These are phyloP conservation scores for Spergularia marina DNA, from an alignment of 148 eudicot species.

Conservation along the genomic window DNA sequence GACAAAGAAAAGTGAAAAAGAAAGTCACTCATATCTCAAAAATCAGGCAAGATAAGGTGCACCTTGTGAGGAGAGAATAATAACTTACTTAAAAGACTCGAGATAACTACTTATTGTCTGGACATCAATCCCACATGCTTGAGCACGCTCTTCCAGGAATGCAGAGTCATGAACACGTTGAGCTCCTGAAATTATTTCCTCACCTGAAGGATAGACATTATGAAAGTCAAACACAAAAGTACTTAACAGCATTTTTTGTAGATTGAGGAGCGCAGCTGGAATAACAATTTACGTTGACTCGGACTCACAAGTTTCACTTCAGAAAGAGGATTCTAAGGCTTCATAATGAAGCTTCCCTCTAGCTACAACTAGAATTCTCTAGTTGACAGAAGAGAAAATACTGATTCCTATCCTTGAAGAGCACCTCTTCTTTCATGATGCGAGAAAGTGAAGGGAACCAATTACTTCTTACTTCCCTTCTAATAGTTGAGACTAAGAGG, in stretches of 20 bases:
- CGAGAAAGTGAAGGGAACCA: too few relatives aligned
- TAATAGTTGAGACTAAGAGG: too few relatives aligned
- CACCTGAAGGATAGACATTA: conserved; percentile 44
- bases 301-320: not conserved
- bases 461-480: too few relatives aligned
- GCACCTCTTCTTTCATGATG: too few relatives aligned
- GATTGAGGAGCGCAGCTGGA: not conserved
- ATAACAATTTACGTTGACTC: not conserved
- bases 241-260: not conserved
- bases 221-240: conserved; percentile 8
- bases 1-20: not conserved
- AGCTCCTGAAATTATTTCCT: conserved; percentile 99
- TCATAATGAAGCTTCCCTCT: too few relatives aligned
- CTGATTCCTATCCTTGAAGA: too few relatives aligned
- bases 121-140: conserved; percentile 64
- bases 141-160: conserved; percentile 56
- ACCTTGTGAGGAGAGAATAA: not conserved
- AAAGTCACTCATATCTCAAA: not conserved
- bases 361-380: too few relatives aligned
- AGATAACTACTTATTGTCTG: conserved; percentile 63
- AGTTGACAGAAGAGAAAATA: too few relatives aligned
- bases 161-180: conserved; percentile 87
- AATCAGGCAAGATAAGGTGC: not conserved
- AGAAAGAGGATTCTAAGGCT: too few relatives aligned
- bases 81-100: conserved; percentile 71